A percentile compares a stretch with the other conserved stretches of the same genome.
These are phyloP conservation scores for Cutaneotrichosporon sp. DNA, from an alignment of 1,284 basidiomycete species.

Conservation along the genomic window DNA sequence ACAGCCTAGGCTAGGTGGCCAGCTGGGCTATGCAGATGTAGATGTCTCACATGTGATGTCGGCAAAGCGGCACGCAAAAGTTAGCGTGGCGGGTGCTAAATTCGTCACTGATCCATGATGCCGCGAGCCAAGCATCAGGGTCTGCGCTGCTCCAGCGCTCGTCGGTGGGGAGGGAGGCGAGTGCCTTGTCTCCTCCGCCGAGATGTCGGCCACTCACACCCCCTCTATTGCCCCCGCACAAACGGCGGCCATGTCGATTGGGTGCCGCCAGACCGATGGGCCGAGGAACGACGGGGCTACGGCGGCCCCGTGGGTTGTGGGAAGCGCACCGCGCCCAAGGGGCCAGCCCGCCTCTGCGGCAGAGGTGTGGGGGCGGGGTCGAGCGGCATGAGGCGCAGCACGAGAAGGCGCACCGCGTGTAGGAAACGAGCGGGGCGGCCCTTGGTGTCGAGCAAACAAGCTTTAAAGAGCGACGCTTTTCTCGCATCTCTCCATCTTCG, in stretches of 20 bases:
- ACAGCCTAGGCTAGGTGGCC: too few relatives aligned
- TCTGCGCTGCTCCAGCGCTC: neutral
- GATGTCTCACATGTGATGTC: neutral
- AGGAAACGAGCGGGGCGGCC: too few relatives aligned
- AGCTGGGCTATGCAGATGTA: neutral
- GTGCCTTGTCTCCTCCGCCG: neutral
- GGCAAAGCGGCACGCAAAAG: neutral
- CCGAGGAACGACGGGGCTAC: neutral
- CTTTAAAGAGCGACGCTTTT: neutral
- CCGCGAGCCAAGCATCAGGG: too few relatives aligned
- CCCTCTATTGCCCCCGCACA: neutral
- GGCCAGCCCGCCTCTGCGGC: neutral
- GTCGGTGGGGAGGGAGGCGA: neutral
- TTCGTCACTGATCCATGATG: neutral
- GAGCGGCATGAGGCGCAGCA: neutral
- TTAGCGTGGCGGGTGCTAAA: neutral
- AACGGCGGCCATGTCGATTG: neutral
- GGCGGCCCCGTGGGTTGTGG: slow-evolving; percentile 6
- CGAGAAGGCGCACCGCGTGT: neutral
- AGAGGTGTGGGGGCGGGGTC: neutral
- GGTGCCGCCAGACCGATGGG: neutral
- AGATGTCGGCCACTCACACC: neutral
- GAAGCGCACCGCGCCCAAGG: neutral
- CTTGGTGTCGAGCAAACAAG: too few relatives aligned
- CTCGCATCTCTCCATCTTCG: neutral